Percentiles rank a stretch among this genome's conserved stretches.
Evolutionary conservation across 305 asterid species (phyloP).

Genomic region (Fraxinus xanthoxyloides): DNA sequence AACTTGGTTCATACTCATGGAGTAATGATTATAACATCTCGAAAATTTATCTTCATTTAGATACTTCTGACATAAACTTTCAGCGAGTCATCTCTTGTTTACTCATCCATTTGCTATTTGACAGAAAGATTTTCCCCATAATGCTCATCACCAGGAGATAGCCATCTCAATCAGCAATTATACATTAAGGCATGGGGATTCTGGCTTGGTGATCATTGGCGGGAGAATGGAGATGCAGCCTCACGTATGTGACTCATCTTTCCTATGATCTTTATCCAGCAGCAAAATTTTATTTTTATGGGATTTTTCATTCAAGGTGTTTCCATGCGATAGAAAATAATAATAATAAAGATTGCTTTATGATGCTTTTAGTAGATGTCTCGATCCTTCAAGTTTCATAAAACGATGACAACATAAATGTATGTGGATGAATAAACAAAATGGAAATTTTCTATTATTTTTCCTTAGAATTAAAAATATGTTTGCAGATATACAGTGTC

Average conservation of each 20-base stretch:
- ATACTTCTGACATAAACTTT: conserved; percentile 9
- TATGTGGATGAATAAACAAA: conserved; percentile 8
- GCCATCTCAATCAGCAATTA: conserved; percentile 82
- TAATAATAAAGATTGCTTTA: background rate
- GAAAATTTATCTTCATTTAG: background rate
- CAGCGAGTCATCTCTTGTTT: conserved; percentile 14
- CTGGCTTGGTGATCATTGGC: conserved; percentile 88
- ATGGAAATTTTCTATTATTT: background rate
- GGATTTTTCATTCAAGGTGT: conserved; percentile 11
- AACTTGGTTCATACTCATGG: conserved; percentile 16
- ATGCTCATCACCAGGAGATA: conserved; percentile 93
- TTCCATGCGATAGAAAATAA: background rate
- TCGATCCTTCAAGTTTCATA: conserved; percentile 1
- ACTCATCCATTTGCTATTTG: conserved; percentile 24
- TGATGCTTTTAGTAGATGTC: background rate
- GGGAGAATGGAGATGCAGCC: conserved; percentile 99
- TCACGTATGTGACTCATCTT: conserved; percentile 57
- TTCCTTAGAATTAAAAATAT: background rate
- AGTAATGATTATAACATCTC: background rate
- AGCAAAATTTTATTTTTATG: conserved; percentile 11
- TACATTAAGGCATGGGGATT: conserved; percentile 84
- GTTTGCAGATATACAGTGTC: background rate
- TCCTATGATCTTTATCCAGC: conserved; percentile 13
- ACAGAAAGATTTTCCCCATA: conserved; percentile 93
- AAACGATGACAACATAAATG: background rate